Evolutionary conservation across 2,329 filamentous ascomycete species (phyloP).

Genomic region (Neofusicoccum parvum): DNA sequence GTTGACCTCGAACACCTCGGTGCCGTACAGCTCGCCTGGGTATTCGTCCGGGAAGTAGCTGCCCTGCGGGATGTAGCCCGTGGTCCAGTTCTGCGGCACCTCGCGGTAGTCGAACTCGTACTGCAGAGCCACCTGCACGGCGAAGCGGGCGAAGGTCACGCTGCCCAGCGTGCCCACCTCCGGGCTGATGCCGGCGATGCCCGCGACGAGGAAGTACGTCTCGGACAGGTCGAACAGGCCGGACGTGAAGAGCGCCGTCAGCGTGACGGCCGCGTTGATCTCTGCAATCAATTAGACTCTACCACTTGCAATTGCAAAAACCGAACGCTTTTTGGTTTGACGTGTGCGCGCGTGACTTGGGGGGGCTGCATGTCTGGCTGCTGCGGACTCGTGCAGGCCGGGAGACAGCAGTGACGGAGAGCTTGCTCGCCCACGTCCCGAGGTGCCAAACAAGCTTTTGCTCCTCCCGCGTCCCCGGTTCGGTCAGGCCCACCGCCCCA

Average conservation of each 20-base stretch:
- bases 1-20: conserved; percentile 48
- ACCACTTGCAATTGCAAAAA: neutral
- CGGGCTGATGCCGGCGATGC: conserved; percentile 76
- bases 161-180: conserved; percentile 65
- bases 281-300: conserved; percentile 43
- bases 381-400: neutral
- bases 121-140: conserved; percentile 73
- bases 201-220: conserved; percentile 72
- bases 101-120: conserved; percentile 75
- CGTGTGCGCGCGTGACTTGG: too few species aligned
- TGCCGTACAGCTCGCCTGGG: conserved; percentile 42
- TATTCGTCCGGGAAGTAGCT: conserved; percentile 52
- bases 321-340: too few species aligned
- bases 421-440: too few species aligned
- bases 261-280: conserved; percentile 72
- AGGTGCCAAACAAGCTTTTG: neutral
- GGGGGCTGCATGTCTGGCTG: neutral
- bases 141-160: conserved; percentile 69
- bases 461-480: neutral
- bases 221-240: conserved; percentile 63
- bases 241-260: conserved; percentile 65
- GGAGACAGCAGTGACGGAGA: neutral
- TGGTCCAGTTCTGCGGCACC: conserved; percentile 64
- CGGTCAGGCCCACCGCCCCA: neutral
- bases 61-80: conserved; percentile 70